A percentile compares a stretch with the other conserved stretches of the same genome.
Evolutionary conservation across 1,139 yeast genomes (phyloP).

Genomic region (Saccharomyces hybrid): DNA sequence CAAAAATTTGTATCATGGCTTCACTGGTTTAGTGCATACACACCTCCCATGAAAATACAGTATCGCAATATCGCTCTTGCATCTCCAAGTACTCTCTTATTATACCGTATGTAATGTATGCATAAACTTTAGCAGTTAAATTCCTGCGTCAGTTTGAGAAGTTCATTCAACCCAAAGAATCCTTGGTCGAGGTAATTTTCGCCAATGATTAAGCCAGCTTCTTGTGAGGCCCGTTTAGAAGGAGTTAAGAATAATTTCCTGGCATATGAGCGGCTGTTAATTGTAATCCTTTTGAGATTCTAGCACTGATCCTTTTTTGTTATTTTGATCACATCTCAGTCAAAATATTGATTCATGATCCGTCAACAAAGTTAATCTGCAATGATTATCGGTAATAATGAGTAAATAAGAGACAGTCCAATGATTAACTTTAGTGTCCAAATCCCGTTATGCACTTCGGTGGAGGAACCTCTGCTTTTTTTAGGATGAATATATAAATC

Average conservation of each 20-base stretch:
- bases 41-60: neutral
- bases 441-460: conserved; percentile 9
- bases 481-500: conserved; percentile 7
- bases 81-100: neutral
- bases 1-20: no score
- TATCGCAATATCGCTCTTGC: neutral
- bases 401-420: conserved; percentile 10
- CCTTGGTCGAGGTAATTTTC: conserved; percentile 7
- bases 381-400: conserved; percentile 7
- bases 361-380: conserved; percentile 8
- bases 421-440: conserved; percentile 8
- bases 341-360: conserved; percentile 7
- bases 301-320: conserved; percentile 6
- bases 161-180: conserved; percentile 11
- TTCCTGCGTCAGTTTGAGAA: conserved; percentile 12
- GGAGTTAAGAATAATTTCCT: conserved; percentile 6
- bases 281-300: neutral
- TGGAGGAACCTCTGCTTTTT: conserved; percentile 5
- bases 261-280: conserved; percentile 9
- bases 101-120: conserved; percentile 5
- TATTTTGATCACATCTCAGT: conserved; percentile 4
- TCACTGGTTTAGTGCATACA: neutral
- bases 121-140: conserved; percentile 13
- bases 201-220: conserved; percentile 10
- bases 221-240: conserved; percentile 9